phyloP scores from a whole-genome alignment of 2,329 filamentous ascomycete genomes.

The Myriosclerotinia duriaeana region DNA sequence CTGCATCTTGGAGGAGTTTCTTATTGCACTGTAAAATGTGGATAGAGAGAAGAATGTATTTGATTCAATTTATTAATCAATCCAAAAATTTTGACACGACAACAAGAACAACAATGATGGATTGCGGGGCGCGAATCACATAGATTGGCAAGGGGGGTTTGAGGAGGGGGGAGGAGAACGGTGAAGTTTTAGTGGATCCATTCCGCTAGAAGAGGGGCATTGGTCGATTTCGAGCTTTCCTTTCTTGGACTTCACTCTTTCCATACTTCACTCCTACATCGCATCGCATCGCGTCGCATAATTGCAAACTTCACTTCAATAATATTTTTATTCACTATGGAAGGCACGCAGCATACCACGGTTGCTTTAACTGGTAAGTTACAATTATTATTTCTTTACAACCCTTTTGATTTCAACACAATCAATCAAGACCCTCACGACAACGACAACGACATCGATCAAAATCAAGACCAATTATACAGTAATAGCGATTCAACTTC shows the following conservation, averaged over 20 bases:
- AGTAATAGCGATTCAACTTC: neutral
- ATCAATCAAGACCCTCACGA: constrained; percentile 1
- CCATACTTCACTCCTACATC: constrained; percentile 1
- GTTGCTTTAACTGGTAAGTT: constrained; percentile 37
- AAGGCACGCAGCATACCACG: constrained; percentile 35
- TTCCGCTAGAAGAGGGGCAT: constrained; percentile 15
- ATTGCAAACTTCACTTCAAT: constrained; percentile 10
- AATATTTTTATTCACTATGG: constrained; percentile 32
- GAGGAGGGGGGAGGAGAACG: neutral
- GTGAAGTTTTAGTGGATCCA: too few relatives aligned
- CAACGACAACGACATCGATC: neutral
- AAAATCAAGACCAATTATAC: neutral
- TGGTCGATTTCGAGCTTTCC: constrained; percentile 12
- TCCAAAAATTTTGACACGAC: constrained; percentile 18
- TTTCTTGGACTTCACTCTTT: constrained; percentile 12
- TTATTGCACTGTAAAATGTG: neutral
- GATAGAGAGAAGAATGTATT: neutral
- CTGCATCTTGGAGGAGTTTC: constrained; percentile 57
- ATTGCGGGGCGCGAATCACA: constrained; percentile 18
- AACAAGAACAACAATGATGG: constrained; percentile 21
- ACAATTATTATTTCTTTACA: constrained; percentile 18
- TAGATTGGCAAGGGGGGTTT: neutral
- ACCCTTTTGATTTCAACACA: neutral
- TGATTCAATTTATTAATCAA: neutral
- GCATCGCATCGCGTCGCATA: constrained; percentile 2